Percentiles rank a stretch among this genome's conserved stretches.
phyloP scores from a whole-genome alignment of 2,329 filamentous ascomycete species.

The Claviceps sp. region DNA sequence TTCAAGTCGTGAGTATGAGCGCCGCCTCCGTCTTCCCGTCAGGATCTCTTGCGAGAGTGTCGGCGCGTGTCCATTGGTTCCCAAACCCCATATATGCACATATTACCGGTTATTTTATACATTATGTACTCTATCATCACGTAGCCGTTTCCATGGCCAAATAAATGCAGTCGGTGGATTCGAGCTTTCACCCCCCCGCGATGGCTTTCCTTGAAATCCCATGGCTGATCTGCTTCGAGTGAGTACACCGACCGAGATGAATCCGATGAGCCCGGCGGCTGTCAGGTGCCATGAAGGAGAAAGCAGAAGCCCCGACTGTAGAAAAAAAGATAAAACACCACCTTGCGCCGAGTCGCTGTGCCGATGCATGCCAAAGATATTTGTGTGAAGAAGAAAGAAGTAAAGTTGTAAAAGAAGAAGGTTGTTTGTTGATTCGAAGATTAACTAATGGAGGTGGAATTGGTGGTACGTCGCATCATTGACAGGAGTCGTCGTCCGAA shows the following conservation, averaged over 20 bases:
- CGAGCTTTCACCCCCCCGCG: background rate
- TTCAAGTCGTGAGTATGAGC: slow-evolving; percentile 6
- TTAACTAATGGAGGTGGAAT: slow-evolving; percentile 13
- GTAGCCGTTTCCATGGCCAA: slow-evolving; percentile 11
- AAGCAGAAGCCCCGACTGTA: background rate
- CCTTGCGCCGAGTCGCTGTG: slow-evolving; percentile 27
- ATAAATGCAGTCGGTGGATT: slow-evolving; percentile 18
- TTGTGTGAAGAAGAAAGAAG: slow-evolving; percentile 10
- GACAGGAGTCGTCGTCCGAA: slow-evolving; percentile 6
- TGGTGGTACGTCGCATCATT: slow-evolving; percentile 14
- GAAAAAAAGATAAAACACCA: slow-evolving; percentile 13
- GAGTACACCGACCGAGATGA: slow-evolving; percentile 1
- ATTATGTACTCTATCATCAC: slow-evolving; percentile 25
- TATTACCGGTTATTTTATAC: slow-evolving; percentile 26
- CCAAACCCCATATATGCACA: slow-evolving; percentile 17
- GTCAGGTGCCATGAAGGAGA: background rate
- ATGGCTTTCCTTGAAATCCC: slow-evolving; percentile 10
- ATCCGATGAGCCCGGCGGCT: background rate
- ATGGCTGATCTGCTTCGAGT: slow-evolving; percentile 6
- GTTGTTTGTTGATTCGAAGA: slow-evolving; percentile 13
- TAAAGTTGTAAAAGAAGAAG: slow-evolving; percentile 6
- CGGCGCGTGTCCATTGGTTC: slow-evolving; percentile 13
- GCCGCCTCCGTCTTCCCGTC: slow-evolving; percentile 11
- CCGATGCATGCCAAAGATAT: slow-evolving; percentile 27
- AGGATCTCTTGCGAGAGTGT: slow-evolving; percentile 20